Conservation (phyloP, 2,329 filamentous ascomycete species). For the Scolecobasidium constrictum region DNA sequence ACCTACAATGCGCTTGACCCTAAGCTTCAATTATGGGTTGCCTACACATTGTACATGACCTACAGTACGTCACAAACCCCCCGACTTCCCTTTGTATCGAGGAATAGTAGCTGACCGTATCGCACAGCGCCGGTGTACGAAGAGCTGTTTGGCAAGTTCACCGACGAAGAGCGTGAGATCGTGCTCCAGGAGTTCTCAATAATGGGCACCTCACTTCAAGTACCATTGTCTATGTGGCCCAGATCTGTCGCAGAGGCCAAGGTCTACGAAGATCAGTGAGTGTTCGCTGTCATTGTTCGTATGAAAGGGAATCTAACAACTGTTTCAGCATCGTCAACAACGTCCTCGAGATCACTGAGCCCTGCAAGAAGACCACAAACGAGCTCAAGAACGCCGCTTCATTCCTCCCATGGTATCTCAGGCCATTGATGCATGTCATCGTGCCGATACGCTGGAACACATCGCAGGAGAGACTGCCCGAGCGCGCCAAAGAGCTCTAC, state of each 20-base stretch:
- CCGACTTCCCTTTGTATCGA: no score
- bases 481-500: neutral
- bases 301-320: no score
- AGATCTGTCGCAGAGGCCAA: neutral
- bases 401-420: neutral
- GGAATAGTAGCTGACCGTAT: no score
- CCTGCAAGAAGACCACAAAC: neutral
- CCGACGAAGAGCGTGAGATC: slow-evolving; percentile 9
- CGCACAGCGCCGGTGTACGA: slow-evolving; percentile 11
- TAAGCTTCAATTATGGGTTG: slow-evolving; percentile 13
- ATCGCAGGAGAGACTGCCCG: neutral
- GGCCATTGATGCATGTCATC: neutral
- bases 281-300: no score
- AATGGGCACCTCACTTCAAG: slow-evolving; percentile 12
- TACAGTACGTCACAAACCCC: no score
- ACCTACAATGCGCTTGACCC: slow-evolving; percentile 12
- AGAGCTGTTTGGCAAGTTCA: slow-evolving; percentile 9
- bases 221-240: slow-evolving; percentile 12
- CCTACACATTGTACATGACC: slow-evolving; percentile 11
- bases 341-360: neutral
- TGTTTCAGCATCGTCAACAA: no score
- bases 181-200: slow-evolving; percentile 12
- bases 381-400: neutral
- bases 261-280: neutral
- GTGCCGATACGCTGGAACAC: neutral